These are phyloP conservation scores for Chamaecyparis obtusa DNA, from an alignment of 75 land plant genomes.

Conservation along the genomic window DNA sequence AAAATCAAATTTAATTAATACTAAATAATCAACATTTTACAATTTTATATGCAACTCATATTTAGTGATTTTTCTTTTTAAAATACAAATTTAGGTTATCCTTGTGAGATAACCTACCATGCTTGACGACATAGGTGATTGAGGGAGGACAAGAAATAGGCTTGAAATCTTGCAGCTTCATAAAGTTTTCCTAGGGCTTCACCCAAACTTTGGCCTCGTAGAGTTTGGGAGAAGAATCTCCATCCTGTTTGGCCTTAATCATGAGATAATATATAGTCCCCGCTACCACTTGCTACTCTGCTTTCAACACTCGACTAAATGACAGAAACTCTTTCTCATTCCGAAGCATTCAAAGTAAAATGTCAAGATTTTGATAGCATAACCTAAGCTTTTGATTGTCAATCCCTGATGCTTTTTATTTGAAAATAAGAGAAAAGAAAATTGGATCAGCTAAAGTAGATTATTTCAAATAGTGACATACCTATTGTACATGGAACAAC, in stretches of 20 bases:
- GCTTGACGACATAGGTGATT: conserved; percentile 11
- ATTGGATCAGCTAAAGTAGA: no score
- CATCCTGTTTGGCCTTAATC: conserved; percentile 53
- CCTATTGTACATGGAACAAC: no score
- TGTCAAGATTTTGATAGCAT: neutral
- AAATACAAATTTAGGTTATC: no score
- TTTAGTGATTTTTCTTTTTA: no score
- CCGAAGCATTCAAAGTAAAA: neutral
- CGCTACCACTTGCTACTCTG: conserved; percentile 69
- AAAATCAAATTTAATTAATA: no score
- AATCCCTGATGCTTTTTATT: no score
- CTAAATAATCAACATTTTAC: no score
- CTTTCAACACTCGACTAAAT: conserved; percentile 51
- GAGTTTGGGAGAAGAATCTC: conserved; percentile 16
- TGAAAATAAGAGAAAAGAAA: no score
- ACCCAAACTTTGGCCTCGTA: conserved; percentile 89
- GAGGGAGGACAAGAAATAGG: conserved; percentile 4
- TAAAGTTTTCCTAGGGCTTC: conserved; percentile 77
- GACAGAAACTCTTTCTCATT: neutral
- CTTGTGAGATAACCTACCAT: conserved; percentile 14
- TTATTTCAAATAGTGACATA: no score
- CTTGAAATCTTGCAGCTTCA: conserved; percentile 69
- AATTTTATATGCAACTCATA: no score
- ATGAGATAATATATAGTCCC: conserved; percentile 66
- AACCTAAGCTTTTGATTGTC: neutral